phyloP scores from a whole-genome alignment of 2,329 filamentous ascomycete genomes.

The Fusarium nanum region DNA sequence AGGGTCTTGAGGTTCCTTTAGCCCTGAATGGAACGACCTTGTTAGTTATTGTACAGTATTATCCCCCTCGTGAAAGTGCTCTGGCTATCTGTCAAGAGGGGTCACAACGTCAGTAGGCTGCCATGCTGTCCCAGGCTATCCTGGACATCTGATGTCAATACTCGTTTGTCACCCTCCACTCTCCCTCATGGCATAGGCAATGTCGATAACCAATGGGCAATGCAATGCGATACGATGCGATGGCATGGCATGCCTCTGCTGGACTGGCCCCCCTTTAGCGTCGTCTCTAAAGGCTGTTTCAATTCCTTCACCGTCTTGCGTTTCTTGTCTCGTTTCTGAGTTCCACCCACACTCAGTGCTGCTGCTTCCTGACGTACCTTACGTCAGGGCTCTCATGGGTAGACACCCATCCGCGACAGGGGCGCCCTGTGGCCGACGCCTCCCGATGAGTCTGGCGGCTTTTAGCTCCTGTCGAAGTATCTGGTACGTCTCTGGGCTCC shows the following conservation, averaged over 20 bases:
- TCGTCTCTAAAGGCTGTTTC: conserved; percentile 44
- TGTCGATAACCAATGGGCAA: conserved; percentile 13
- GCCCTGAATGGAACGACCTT: conserved; percentile 22
- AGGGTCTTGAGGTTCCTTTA: conserved; percentile 39
- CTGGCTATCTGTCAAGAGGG: conserved; percentile 40
- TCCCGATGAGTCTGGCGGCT: conserved; percentile 43
- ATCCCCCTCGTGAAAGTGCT: conserved; percentile 33
- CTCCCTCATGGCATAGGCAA: conserved; percentile 16
- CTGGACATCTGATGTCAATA: conserved; percentile 44
- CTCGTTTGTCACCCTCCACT: conserved; percentile 40
- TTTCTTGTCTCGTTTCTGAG: conserved; percentile 45
- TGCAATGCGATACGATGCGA: conserved; percentile 22
- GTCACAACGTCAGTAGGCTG: conserved; percentile 44
- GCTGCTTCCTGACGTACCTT: conserved; percentile 45
- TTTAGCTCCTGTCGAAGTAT: conserved; percentile 39
- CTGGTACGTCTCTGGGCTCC: conserved; percentile 39
- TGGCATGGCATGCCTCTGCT: conserved; percentile 32
- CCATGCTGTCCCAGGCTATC: conserved; percentile 40
- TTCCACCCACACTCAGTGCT: conserved; percentile 43
- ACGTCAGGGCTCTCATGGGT: conserved; percentile 47
- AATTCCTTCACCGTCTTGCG: conserved; percentile 49
- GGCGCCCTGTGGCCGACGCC: conserved; percentile 45
- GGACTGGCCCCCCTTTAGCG: conserved; percentile 28
- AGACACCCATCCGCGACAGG: conserved; percentile 46
- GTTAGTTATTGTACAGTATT: conserved; percentile 1